Conservation (phyloP, 2,329 filamentous ascomycete genomes). For the Acephala macrosclerotiorum region DNA sequence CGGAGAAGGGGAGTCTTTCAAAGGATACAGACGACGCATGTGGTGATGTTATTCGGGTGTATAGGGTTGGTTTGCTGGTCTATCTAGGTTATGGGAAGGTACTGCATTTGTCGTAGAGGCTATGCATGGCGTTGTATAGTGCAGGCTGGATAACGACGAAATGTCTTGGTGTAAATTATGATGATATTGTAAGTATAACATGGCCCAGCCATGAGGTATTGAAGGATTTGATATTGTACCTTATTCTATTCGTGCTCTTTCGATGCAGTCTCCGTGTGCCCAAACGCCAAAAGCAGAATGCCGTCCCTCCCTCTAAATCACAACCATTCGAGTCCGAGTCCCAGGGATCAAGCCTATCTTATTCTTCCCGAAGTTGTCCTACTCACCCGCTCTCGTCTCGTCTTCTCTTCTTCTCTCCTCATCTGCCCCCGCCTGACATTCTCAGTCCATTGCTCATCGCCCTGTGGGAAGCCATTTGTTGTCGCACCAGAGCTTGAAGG, state of each 20-base stretch:
- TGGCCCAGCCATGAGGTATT: conserved; percentile 29
- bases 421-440: conserved; percentile 32
- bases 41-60: conserved; percentile 48
- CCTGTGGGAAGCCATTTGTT: conserved; percentile 27
- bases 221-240: conserved; percentile 2
- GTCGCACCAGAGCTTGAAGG: conserved; percentile 14
- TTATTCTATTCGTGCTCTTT: neutral
- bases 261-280: neutral
- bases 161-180: conserved; percentile 21
- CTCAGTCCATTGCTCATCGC: conserved; percentile 33
- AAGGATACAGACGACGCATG: conserved; percentile 61
- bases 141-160: conserved; percentile 1
- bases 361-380: conserved; percentile 28
- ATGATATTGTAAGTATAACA: conserved; percentile 18
- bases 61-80: neutral
- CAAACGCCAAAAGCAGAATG: conserved; percentile 3
- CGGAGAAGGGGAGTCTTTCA: conserved; percentile 49
- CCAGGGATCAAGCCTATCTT: conserved; percentile 14
- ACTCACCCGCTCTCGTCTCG: conserved; percentile 28
- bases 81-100: conserved; percentile 1
- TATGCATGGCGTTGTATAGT: neutral
- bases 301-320: conserved; percentile 16
- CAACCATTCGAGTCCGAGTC: conserved; percentile 1
- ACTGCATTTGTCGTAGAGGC: neutral
- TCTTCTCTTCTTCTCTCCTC: conserved; percentile 33